phyloP scores from a whole-genome alignment of 2,329 filamentous ascomycete species.

The Leptodontidium sp. region DNA sequence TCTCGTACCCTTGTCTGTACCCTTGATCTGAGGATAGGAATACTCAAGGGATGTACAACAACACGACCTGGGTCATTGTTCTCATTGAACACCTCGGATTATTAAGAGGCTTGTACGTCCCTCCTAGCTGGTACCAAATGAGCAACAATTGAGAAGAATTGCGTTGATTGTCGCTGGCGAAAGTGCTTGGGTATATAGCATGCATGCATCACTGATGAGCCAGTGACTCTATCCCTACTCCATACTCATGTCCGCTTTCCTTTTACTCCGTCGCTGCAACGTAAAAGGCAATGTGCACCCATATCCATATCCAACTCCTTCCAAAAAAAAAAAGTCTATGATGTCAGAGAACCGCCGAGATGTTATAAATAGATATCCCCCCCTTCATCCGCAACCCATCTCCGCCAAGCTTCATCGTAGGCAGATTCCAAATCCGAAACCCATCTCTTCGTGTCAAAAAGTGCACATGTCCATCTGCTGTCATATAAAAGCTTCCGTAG shows the following conservation, averaged over 20 bases:
- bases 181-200: constrained; percentile 11
- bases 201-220: neutral
- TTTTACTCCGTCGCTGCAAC: neutral
- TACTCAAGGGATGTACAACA: too few relatives aligned
- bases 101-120: too few relatives aligned
- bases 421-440: constrained; percentile 87
- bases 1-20: too few relatives aligned
- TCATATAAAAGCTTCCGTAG: constrained; percentile 84
- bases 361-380: constrained; percentile 84
- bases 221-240: neutral
- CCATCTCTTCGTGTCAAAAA: constrained; percentile 94
- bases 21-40: too few relatives aligned
- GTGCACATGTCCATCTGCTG: constrained; percentile 81
- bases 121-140: too few relatives aligned
- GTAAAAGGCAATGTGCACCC: neutral
- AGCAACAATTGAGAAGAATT: neutral
- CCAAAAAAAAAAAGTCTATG: constrained; percentile 13
- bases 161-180: neutral
- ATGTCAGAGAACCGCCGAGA: neutral
- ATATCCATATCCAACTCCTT: neutral
- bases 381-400: constrained; percentile 86
- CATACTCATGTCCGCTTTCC: too few relatives aligned
- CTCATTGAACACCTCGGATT: too few relatives aligned
- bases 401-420: constrained; percentile 87
- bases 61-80: too few relatives aligned